Evolutionary conservation across 2,329 filamentous ascomycete species (phyloP).

Genomic region (Aspergillus versicolor): DNA sequence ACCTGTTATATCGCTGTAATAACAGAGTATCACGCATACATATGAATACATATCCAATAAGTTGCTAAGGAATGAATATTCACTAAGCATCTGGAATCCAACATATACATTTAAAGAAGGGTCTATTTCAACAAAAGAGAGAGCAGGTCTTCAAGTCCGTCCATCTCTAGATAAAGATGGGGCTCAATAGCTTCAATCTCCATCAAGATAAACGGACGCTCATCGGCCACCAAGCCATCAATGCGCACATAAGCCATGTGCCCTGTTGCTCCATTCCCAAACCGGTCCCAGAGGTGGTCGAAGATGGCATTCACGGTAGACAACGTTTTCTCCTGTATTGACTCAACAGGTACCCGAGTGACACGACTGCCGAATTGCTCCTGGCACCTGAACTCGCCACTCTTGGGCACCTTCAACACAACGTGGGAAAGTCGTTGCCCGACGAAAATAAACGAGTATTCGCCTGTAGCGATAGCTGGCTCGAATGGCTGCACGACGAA

Average conservation of each 20-base stretch:
- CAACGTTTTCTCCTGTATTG: neutral
- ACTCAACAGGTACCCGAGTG: neutral
- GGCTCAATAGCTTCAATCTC: conserved; percentile 6
- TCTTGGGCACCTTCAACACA: neutral
- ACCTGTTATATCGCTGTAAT: too few species aligned
- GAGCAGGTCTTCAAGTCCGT: neutral
- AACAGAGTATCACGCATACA: too few species aligned
- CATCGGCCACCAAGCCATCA: neutral
- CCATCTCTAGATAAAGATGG: neutral
- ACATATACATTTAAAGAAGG: neutral
- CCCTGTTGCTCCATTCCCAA: neutral
- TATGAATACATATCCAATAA: too few species aligned
- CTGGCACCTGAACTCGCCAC: neutral
- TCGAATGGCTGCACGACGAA: neutral
- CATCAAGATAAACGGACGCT: conserved; percentile 3
- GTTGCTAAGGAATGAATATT: too few species aligned
- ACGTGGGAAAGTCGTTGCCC: neutral
- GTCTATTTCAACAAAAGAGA: neutral
- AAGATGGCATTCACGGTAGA: neutral
- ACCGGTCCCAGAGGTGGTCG: neutral
- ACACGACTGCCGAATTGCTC: neutral
- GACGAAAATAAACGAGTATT: conserved; percentile 2
- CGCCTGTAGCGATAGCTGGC: neutral
- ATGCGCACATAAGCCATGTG: neutral
- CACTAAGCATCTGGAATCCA: neutral